A percentile compares a stretch with the other conserved stretches of the same genome.
Evolutionary conservation across 306 rosid genomes (phyloP).

Genomic region (Phaseolus lunatus): DNA sequence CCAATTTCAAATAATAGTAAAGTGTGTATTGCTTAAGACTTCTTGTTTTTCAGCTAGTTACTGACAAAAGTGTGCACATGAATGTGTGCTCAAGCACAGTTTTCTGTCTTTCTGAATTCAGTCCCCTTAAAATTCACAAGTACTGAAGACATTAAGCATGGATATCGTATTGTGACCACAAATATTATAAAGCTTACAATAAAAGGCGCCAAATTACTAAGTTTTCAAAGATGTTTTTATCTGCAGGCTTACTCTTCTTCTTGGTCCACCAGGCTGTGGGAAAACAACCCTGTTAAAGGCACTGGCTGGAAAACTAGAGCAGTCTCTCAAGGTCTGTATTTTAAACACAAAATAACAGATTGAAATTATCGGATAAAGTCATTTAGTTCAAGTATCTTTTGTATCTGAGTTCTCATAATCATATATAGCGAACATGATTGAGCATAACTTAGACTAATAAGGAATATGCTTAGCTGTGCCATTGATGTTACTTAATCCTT

Average conservation of each 20-base stretch:
- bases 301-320: conserved; percentile 63
- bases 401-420: conserved; percentile 16
- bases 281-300: conserved; percentile 64
- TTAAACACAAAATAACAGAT: conserved; percentile 9
- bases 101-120: conserved; percentile 20
- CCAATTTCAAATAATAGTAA: not conserved
- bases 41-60: not conserved
- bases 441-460: conserved; percentile 29
- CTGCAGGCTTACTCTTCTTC: conserved; percentile 74
- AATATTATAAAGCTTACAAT: conserved; percentile 17
- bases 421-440: not conserved
- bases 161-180: conserved; percentile 4
- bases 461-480: conserved; percentile 11
- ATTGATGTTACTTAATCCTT: conserved; percentile 33
- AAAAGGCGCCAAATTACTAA: conserved; percentile 33
- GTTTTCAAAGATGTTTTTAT: conserved; percentile 44
- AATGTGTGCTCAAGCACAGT: conserved; percentile 27
- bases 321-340: conserved; percentile 58
- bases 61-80: conserved; percentile 6
- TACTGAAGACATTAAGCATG: not conserved
- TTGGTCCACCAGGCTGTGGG: conserved; percentile 69
- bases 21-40: not conserved
- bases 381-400: conserved; percentile 25
- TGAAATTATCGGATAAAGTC: conserved; percentile 16
- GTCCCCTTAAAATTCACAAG: not conserved